These are phyloP conservation scores for Coemansia interrupta DNA, from an alignment of 192 early-diverging fungal species.

Conservation along the genomic window DNA sequence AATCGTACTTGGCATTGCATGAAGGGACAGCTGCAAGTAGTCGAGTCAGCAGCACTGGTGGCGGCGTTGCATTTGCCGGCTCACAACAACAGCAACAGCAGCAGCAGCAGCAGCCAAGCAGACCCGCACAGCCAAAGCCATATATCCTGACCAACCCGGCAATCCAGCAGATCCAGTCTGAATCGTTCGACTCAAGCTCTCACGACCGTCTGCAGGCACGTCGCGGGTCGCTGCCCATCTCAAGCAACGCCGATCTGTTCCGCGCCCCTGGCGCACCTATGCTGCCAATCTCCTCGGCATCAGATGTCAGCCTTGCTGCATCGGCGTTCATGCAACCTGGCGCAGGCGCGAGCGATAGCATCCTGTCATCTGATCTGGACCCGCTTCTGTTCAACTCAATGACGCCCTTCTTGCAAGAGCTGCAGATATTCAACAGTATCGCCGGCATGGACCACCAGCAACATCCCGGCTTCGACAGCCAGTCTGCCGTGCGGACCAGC, in stretches of 20 bases:
- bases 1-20: conserved; percentile 34
- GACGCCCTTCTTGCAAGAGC: conserved; percentile 50
- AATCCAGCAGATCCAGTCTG: conserved; percentile 29
- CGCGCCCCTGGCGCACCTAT: conserved; percentile 23
- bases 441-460: conserved; percentile 11
- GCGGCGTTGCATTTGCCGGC: neutral
- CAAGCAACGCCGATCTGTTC: conserved; percentile 44
- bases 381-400: conserved; percentile 51
- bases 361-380: conserved; percentile 31
- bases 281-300: conserved; percentile 18
- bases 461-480: neutral
- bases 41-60: neutral
- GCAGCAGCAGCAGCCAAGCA: conserved; percentile 2
- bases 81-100: conserved; percentile 4
- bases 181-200: conserved; percentile 14
- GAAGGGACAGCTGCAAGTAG: neutral
- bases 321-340: neutral
- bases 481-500: neutral
- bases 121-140: neutral
- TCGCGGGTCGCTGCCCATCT: conserved; percentile 42
- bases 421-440: conserved; percentile 34
- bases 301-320: neutral
- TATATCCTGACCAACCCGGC: conserved; percentile 25
- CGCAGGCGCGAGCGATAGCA: conserved; percentile 7
- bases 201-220: conserved; percentile 20